Base-by-base conservation (phyloP, 306 rosid species). In the Cucumis melo region DNA sequence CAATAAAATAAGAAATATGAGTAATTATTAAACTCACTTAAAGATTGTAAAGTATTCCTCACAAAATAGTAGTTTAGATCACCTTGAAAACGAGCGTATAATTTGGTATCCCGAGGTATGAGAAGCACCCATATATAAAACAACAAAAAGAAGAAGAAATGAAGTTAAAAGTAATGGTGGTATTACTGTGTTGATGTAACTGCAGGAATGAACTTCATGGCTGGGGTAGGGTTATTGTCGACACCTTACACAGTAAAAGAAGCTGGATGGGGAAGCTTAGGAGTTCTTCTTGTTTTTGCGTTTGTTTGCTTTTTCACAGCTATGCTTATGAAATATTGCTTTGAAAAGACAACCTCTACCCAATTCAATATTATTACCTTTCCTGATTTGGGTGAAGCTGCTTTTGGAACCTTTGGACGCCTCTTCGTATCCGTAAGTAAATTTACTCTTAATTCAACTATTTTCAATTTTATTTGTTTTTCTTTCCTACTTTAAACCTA, bases 371-470 rank as follows among this genome's bases (percentile, higher is more conserved):
- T 92, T 57, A 19, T 77, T 9, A 85, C 85, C 68, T 92, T 85
- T 57, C 96, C 92, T 10, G 98, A 92, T 76, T 81, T 92, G 77
- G 96, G 96, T 79, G 87, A 91, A 87, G 96, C 95, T 77, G 98
- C 96, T 41, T 93, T 85, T 38, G 98, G 95, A 81, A 91, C 63
- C 83, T 84, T 71, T 80, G 96, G 95, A 29, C 89, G 90, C 63
- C 82, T 93, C 73, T 0, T 82, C 70, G 38, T 89, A 77, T 89
- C 94, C 11, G 98, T 93, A 76, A 89, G 93, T 48, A 27, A 27
- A 27, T 0, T 42, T 73, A 1, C 1, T 29, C 10, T 11, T 24
- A n/a, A n/a, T n/a, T 11, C 29, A 27, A 27, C 0, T 3, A 42
- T 3, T 42, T 10, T 42, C 12, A 32, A 32, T 2, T 32, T 32